Conservation (phyloP, 2,329 filamentous ascomycete genomes). For the Aspergillus sp. region DNA sequence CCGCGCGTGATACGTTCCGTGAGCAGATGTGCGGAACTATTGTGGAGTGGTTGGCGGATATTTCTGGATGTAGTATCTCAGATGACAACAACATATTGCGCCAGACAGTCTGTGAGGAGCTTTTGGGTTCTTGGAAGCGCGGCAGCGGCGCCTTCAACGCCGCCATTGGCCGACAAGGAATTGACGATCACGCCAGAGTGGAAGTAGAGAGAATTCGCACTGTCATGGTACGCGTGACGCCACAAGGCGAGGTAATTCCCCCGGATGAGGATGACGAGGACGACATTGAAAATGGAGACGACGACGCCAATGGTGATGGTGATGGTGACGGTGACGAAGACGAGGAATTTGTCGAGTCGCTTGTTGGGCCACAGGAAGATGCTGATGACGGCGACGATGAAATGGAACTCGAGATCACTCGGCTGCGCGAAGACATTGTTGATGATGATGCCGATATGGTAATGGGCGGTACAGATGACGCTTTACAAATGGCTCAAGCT, state of each 20-base stretch:
- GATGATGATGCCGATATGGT: conserved; percentile 26
- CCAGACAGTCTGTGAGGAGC: conserved; percentile 82
- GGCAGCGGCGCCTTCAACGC: conserved; percentile 82
- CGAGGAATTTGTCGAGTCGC: conserved; percentile 45
- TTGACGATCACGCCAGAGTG: conserved; percentile 75
- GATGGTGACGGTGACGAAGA: conserved; percentile 49
- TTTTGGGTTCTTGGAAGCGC: conserved; percentile 81
- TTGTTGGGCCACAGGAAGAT: conserved; percentile 44
- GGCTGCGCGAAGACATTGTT: not conserved
- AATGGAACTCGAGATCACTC: conserved; percentile 33
- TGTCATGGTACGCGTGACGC: conserved; percentile 42
- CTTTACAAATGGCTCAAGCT: conserved; percentile 73
- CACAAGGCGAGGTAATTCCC: conserved; percentile 45
- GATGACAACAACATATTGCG: conserved; percentile 76
- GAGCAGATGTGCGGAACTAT: conserved; percentile 99
- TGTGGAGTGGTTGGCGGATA: conserved; percentile 92
- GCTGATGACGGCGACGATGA: conserved; percentile 50
- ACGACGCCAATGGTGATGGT: conserved; percentile 46
- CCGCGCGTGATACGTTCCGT: conserved; percentile 89
- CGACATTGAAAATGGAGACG: conserved; percentile 35
- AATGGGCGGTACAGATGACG: conserved; percentile 59
- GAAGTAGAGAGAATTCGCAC: conserved; percentile 47
- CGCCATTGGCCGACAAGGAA: conserved; percentile 71
- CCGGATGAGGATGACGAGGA: conserved; percentile 48
- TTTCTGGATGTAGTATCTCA: conserved; percentile 83